These are phyloP conservation scores for Serendipita sp. DNA, from an alignment of 1,284 basidiomycete genomes.

Conservation along the genomic window DNA sequence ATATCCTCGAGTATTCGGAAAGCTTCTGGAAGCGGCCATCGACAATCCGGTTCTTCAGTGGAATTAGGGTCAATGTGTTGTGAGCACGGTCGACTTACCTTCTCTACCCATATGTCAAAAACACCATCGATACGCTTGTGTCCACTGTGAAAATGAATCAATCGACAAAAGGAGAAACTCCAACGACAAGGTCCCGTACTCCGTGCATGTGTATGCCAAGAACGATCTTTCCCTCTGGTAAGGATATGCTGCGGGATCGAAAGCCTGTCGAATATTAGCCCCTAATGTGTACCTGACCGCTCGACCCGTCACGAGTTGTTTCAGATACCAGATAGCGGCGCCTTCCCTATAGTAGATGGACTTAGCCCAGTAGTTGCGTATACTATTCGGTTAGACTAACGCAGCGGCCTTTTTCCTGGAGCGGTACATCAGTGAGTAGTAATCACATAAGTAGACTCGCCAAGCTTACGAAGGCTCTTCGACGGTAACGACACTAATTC, in stretches of 20 bases:
- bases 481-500: slow-evolving; percentile 2
- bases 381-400: background rate
- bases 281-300: background rate
- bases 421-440: background rate
- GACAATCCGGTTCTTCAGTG: too few species aligned
- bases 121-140: too few species aligned
- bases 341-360: background rate
- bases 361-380: background rate
- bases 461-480: slow-evolving; percentile 3
- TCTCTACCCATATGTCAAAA: too few species aligned
- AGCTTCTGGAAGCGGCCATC: too few species aligned
- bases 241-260: background rate
- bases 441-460: background rate
- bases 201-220: too few species aligned
- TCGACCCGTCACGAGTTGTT: slow-evolving; percentile 2
- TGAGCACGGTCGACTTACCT: too few species aligned
- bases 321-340: slow-evolving; percentile 5
- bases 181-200: too few species aligned
- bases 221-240: too few species aligned
- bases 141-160: too few species aligned
- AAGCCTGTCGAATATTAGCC: background rate
- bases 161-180: too few species aligned
- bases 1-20: too few species aligned
- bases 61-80: too few species aligned
- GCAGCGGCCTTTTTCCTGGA: background rate